Evolutionary conservation across 2,329 filamentous ascomycete species (phyloP).

Genomic region (Cytospora schulzeri): DNA sequence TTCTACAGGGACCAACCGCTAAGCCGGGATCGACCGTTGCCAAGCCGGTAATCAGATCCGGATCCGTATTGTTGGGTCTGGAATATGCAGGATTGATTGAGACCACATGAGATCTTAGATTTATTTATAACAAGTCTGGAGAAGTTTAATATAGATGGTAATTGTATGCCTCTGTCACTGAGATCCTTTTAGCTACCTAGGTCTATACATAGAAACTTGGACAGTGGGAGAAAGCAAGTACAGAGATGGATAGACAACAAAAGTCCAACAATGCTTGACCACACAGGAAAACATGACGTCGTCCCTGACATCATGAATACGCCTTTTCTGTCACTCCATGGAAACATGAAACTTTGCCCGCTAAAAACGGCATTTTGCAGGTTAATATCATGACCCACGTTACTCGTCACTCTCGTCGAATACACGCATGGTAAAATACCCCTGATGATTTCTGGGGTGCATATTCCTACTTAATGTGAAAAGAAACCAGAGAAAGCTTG

Average conservation of each 20-base stretch:
- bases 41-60: conserved; percentile 2
- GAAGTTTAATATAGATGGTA: background rate
- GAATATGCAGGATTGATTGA: background rate
- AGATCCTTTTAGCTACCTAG: too few species aligned
- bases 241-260: too few species aligned
- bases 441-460: background rate
- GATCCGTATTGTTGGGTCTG: background rate
- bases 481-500: conserved; percentile 1
- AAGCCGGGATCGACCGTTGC: conserved; percentile 14
- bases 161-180: too few species aligned
- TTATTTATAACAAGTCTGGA: too few species aligned
- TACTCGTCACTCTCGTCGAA: background rate
- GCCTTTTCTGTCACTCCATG: conserved; percentile 5
- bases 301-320: conserved; percentile 19
- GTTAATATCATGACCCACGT: background rate
- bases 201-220: conserved; percentile 8
- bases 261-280: background rate
- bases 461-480: background rate
- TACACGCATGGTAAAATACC: background rate
- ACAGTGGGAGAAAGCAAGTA: background rate
- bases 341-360: background rate
- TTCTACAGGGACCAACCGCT: background rate
- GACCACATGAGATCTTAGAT: too few species aligned
- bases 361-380: background rate
- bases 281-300: conserved; percentile 5